These are phyloP conservation scores for Capsicum rhomboideum DNA, from an alignment of 257 asterid species.

Conservation along the genomic window DNA sequence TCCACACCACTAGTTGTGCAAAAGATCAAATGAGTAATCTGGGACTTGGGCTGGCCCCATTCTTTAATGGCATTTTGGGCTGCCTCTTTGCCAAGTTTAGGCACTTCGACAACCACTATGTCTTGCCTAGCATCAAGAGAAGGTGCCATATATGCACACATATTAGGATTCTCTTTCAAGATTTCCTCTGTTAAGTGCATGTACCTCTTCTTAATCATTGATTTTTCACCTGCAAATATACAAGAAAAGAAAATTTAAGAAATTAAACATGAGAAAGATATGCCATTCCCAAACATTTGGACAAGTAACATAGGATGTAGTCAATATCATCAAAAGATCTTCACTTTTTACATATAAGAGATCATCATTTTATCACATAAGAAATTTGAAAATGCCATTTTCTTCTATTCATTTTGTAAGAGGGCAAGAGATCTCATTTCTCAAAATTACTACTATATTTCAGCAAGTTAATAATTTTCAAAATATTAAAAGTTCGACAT, in stretches of 20 bases:
- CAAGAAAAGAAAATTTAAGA: not conserved
- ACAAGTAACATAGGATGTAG: not conserved
- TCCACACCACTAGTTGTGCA: constrained; percentile 84
- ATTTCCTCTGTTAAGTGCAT: constrained; percentile 61
- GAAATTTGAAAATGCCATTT: too few species aligned
- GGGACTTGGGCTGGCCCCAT: constrained; percentile 85
- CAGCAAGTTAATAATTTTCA: too few species aligned
- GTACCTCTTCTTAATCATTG: constrained; percentile 53
- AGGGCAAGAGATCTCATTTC: too few species aligned
- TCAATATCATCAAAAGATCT: not conserved
- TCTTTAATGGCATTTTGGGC: constrained; percentile 77
- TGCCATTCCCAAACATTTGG: not conserved
- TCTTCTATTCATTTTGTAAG: too few species aligned
- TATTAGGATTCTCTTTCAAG: constrained; percentile 41
- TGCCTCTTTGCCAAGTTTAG: constrained; percentile 74
- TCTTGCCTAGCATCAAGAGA: constrained; percentile 69
- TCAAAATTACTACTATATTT: not conserved
- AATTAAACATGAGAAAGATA: too few species aligned
- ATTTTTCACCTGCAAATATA: constrained; percentile 48
- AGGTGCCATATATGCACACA: constrained; percentile 62
- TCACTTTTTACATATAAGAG: too few species aligned
- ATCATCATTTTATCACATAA: too few species aligned
- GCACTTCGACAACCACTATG: constrained; percentile 68
- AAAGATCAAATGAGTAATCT: constrained; percentile 63
- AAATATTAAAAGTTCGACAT: not conserved